A percentile compares a stretch with the other conserved stretches of the same genome.
These are phyloP conservation scores for Juncus effusus DNA, from an alignment of 176 grass and related monocot species.

Conservation along the genomic window DNA sequence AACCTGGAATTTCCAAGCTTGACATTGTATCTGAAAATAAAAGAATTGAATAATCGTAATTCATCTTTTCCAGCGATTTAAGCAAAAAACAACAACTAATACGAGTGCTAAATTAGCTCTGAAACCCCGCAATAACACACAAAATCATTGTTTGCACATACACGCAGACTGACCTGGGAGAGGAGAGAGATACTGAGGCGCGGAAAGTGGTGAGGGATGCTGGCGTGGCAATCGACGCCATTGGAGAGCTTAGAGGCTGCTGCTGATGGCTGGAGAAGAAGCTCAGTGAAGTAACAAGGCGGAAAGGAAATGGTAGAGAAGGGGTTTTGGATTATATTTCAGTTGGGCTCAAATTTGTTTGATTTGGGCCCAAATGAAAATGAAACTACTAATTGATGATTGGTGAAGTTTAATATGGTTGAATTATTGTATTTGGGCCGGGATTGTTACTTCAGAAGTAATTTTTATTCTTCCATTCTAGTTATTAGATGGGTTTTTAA, in stretches of 20 bases:
- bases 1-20: conserved; percentile 11
- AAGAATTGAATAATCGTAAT: neutral
- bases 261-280: conserved; percentile 7
- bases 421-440: no score
- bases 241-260: neutral
- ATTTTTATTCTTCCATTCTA: no score
- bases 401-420: no score
- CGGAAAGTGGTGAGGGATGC: conserved; percentile 1
- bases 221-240: conserved; percentile 23
- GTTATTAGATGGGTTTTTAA: no score
- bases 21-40: conserved; percentile 22
- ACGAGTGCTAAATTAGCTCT: neutral
- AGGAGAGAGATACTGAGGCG: neutral
- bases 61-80: neutral
- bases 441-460: no score
- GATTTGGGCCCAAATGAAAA: no score
- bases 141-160: neutral
- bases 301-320: neutral
- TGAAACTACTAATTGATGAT: no score
- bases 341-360: no score
- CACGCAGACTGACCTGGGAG: conserved; percentile 4
- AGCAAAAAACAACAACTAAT: neutral
- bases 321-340: neutral
- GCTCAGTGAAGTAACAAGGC: neutral
- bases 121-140: neutral